Evolutionary conservation across 192 early-diverging fungal species (phyloP).

Genomic region (Umbelopsis isabellina): DNA sequence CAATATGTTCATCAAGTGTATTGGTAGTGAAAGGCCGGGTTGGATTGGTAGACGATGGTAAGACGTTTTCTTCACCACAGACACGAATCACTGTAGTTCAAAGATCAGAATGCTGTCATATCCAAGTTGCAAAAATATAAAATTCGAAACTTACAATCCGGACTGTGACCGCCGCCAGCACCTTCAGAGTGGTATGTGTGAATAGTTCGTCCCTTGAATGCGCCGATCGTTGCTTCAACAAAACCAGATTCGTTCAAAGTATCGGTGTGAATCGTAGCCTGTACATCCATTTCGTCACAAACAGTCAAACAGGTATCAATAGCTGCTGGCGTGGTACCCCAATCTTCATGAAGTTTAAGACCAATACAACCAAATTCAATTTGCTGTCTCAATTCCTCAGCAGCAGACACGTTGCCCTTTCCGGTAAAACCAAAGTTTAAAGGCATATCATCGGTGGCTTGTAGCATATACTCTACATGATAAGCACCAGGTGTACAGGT

Average conservation of each 20-base stretch:
- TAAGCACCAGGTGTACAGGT: conserved; percentile 89
- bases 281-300: conserved; percentile 87
- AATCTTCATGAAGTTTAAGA: conserved; percentile 94
- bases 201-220: conserved; percentile 90
- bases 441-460: conserved; percentile 86
- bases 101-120: background rate
- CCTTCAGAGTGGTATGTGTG: conserved; percentile 98
- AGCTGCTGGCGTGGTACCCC: conserved; percentile 93
- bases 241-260: conserved; percentile 98
- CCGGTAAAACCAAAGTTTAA: conserved; percentile 95
- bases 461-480: conserved; percentile 90
- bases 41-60: conserved; percentile 95
- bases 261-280: conserved; percentile 94
- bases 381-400: conserved; percentile 78
- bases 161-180: conserved; percentile 95
- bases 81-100: conserved; percentile 58
- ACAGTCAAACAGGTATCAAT: conserved; percentile 88
- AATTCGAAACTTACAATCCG: conserved; percentile 56
- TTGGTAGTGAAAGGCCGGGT: conserved; percentile 94
- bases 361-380: conserved; percentile 86
- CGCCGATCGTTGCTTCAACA: conserved; percentile 87
- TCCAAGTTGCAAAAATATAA: background rate
- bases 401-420: conserved; percentile 84
- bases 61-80: conserved; percentile 80
- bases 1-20: conserved; percentile 97